Conservation (phyloP, 75 land plant genomes). For the Selaginella tamariscina region DNA sequence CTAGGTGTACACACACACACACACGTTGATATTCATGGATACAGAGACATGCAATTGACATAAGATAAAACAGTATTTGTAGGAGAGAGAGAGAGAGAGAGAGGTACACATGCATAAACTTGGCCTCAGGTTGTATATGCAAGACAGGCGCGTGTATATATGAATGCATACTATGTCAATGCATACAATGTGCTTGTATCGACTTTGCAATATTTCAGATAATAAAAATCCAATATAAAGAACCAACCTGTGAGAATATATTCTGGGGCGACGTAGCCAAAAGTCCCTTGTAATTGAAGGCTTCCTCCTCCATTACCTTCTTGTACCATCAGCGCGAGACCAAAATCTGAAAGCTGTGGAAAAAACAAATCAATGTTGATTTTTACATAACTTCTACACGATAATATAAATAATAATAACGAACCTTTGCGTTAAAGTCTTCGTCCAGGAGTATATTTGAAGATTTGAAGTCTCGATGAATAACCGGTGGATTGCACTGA, state of each 20-base stretch:
- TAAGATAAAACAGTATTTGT: too few species aligned
- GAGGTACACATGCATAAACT: too few species aligned
- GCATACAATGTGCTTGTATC: too few species aligned
- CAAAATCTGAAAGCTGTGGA: constrained; percentile 79
- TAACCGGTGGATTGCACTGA: constrained; percentile 65
- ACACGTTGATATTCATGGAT: too few species aligned
- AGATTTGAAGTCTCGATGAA: constrained; percentile 92
- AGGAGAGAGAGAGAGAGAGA: too few species aligned
- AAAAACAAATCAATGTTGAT: constrained; percentile 11
- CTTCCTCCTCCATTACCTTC: constrained; percentile 19
- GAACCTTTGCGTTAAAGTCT: constrained; percentile 84
- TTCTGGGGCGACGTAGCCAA: constrained; percentile 92
- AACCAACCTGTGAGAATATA: constrained; percentile 65
- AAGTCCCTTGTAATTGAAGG: constrained; percentile 59
- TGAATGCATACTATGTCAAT: too few species aligned
- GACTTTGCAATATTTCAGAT: too few species aligned
- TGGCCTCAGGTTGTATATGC: too few species aligned
- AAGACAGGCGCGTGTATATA: too few species aligned
- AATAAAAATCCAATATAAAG: neutral
- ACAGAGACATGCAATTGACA: too few species aligned
- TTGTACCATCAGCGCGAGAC: constrained; percentile 45
- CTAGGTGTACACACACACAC: too few species aligned
- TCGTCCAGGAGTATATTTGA: constrained; percentile 83
- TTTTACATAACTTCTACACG: too few species aligned
- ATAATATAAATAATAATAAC: neutral